phyloP scores from a whole-genome alignment of 2,329 filamentous ascomycete genomes.

The Xylariales sp. region DNA sequence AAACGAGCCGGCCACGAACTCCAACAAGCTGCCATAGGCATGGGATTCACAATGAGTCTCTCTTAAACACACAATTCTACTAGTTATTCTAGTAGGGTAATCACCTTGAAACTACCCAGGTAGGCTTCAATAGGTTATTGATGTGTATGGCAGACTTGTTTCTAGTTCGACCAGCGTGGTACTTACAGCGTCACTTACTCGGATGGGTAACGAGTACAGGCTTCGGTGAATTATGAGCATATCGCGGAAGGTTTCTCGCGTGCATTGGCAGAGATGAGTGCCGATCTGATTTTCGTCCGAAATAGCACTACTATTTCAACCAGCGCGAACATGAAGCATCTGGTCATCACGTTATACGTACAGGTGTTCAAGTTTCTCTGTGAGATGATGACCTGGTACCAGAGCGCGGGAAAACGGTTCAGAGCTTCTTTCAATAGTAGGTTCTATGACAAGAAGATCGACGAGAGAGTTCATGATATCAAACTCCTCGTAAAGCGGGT shows the following conservation, averaged over 20 bases:
- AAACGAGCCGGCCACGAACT: too few species aligned
- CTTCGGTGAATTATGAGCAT: slow-evolving; percentile 7
- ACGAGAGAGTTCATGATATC: slow-evolving; percentile 8
- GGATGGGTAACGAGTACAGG: slow-evolving; percentile 2
- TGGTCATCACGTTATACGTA: slow-evolving; percentile 8
- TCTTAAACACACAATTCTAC: too few species aligned
- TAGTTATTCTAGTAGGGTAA: too few species aligned
- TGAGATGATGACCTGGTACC: slow-evolving; percentile 11
- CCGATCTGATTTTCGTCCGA: slow-evolving; percentile 7
- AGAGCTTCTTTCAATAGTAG: slow-evolving; percentile 6
- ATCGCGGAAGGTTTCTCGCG: slow-evolving; percentile 8
- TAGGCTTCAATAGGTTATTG: too few species aligned
- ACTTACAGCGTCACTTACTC: neutral
- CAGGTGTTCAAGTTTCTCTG: slow-evolving; percentile 12
- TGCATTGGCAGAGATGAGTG: slow-evolving; percentile 10
- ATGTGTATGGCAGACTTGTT: too few species aligned
- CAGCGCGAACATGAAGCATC: slow-evolving; percentile 6
- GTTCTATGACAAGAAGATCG: slow-evolving; percentile 11
- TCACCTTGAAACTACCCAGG: too few species aligned
- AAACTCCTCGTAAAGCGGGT: slow-evolving; percentile 9
- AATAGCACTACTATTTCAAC: slow-evolving; percentile 8
- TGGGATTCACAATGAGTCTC: too few species aligned
- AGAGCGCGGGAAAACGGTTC: slow-evolving; percentile 2
- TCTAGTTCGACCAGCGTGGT: too few species aligned
- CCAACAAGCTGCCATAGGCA: too few species aligned